Base-by-base conservation (phyloP, 108 stramenopile genomes). In the Hondaea fermentalgiana region DNA sequence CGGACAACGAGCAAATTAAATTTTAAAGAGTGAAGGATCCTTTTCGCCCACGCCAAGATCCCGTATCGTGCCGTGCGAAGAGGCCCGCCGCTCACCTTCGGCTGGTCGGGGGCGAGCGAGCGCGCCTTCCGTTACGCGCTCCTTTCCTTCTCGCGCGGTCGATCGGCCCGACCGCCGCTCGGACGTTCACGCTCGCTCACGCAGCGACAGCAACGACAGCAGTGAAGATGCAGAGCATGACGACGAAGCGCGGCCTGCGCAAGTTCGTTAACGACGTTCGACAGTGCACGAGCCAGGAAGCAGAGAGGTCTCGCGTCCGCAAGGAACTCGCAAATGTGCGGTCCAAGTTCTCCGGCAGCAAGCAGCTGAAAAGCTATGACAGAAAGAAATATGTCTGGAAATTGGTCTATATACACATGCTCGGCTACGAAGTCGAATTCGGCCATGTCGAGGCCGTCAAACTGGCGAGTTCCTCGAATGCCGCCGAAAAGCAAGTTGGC, bases 301-400 rank as follows among this genome's bases (percentile, higher is more conserved):
- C 97, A 76, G 98, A 99, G 89, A 91, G 92, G 43, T 89, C 88
- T 71, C 96, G 99, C 28, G 97, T 99, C 29, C 97, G 98, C 87
- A 98, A 97, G 89, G 99, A 99, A 93, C 93, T 99, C 29, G 98
- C 97, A 44, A 99, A 99, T 90, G 97, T 99, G 83, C 97, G 99
- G n/a, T 93, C 95, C 89, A 97, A 99, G 90, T 99, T 98, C 92
- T 95, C 96, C 51, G 91, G 91, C 88, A 95, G 96, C 64, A 95
- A 94, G 0, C 88, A 94, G 25, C 92, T 98, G 23, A 94, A 94
- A 53, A 93, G 95, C 51, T 99, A 99, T 90, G 95, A 97, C 87
- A 91, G 96, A 14, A 98, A 98, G 92, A 99, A 98, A 92, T 99
- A 99, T 92, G 97, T 98, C 51, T 99, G 98, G 98, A 99, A 99